Conservation (phyloP, 805 yeast species). For the Cyberlindnera amylophila region DNA sequence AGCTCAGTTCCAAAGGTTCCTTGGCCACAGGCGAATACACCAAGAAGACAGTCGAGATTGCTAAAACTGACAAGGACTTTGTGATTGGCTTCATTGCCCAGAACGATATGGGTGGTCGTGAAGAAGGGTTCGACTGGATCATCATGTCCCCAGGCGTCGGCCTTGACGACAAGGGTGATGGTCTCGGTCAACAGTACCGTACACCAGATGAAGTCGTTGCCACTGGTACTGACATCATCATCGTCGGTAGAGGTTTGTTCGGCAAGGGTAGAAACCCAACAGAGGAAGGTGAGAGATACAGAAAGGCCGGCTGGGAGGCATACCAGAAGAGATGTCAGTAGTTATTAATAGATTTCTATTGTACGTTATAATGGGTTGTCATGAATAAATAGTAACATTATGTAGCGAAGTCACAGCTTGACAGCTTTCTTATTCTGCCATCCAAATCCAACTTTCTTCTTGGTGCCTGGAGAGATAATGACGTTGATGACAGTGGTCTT, state of each 20-base stretch:
- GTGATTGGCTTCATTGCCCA: slow-evolving; percentile 97
- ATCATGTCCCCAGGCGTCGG: slow-evolving; percentile 99
- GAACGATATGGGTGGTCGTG: slow-evolving; percentile 75
- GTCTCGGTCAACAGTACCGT: slow-evolving; percentile 94
- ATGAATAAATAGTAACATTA: too few relatives aligned
- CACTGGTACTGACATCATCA: slow-evolving; percentile 90
- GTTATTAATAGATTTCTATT: neutral
- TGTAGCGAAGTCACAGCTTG: neutral
- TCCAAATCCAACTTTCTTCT: slow-evolving; percentile 55
- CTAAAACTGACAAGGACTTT: slow-evolving; percentile 80
- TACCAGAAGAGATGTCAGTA: slow-evolving; percentile 44
- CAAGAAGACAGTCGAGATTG: slow-evolving; percentile 81
- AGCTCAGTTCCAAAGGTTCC: slow-evolving; percentile 89
- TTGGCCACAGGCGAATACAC: slow-evolving; percentile 93
- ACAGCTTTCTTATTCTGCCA: slow-evolving; percentile 52
- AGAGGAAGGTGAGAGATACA: slow-evolving; percentile 83
- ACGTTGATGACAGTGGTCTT: slow-evolving; percentile 52
- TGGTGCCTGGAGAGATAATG: slow-evolving; percentile 55
- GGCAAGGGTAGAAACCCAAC: slow-evolving; percentile 92
- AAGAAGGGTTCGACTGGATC: slow-evolving; percentile 90
- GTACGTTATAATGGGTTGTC: too few relatives aligned
- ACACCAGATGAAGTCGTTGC: slow-evolving; percentile 80
- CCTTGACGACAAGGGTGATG: slow-evolving; percentile 93
- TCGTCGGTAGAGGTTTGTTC: slow-evolving; percentile 97
- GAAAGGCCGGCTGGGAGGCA: slow-evolving; percentile 94